phyloP scores from a whole-genome alignment of 306 rosid species.

The Rosa rugosa region DNA sequence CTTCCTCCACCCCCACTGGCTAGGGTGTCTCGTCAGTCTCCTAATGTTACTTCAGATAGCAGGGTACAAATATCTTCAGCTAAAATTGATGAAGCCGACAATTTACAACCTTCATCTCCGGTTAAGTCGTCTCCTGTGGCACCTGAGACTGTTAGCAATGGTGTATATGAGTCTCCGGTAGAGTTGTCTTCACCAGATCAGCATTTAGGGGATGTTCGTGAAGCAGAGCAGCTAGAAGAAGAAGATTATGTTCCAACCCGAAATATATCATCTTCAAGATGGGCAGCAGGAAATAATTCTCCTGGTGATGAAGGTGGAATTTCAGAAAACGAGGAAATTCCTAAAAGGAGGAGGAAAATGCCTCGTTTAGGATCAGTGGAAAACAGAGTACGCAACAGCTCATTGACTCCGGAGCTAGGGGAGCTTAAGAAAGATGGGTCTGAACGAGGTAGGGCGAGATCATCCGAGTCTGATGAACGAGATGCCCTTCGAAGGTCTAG shows the following conservation, averaged over 20 bases:
- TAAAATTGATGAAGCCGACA: slow-evolving; percentile 29
- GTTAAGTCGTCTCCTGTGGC: slow-evolving; percentile 25
- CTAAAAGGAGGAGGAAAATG: slow-evolving; percentile 55
- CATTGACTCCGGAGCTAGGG: slow-evolving; percentile 60
- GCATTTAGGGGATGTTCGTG: slow-evolving; percentile 38
- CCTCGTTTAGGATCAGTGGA: slow-evolving; percentile 44
- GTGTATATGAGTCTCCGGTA: slow-evolving; percentile 29
- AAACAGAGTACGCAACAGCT: slow-evolving; percentile 43
- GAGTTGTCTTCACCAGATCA: slow-evolving; percentile 39
- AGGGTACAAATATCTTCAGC: slow-evolving; percentile 45
- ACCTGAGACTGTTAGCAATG: slow-evolving; percentile 27
- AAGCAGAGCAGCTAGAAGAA: slow-evolving; percentile 54
- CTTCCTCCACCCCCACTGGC: slow-evolving; percentile 56
- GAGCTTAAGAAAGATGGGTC: slow-evolving; percentile 61
- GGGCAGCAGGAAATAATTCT: slow-evolving; percentile 88
- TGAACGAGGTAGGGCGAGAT: slow-evolving; percentile 56
- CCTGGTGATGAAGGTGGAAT: slow-evolving; percentile 92
- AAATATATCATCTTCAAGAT: slow-evolving; percentile 88
- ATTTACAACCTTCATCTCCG: slow-evolving; percentile 27
- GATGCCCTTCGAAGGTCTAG: slow-evolving; percentile 50
- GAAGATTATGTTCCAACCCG: slow-evolving; percentile 72
- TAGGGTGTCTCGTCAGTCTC: slow-evolving; percentile 47
- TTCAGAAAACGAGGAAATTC: slow-evolving; percentile 51
- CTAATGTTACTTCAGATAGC: slow-evolving; percentile 37
- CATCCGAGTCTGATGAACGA: slow-evolving; percentile 70